Conservation (phyloP, 768 basidiomycete genomes). For the Leccinellum rugosiceps region DNA sequence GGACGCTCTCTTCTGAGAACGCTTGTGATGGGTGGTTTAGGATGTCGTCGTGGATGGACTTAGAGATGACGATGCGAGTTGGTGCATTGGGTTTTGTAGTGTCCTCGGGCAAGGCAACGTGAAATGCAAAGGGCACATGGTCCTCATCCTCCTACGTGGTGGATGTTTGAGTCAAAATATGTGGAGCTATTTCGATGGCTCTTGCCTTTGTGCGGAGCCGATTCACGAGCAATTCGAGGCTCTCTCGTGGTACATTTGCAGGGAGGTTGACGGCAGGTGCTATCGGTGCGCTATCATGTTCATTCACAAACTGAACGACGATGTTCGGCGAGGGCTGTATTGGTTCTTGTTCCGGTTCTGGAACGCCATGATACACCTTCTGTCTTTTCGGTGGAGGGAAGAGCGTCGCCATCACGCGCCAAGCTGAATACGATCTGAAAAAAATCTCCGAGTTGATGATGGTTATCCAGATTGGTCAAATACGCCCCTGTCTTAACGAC, state of each 20-base stretch:
- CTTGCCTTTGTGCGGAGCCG: constrained; percentile 73
- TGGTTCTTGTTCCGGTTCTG: constrained; percentile 56
- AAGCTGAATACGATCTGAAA: background rate
- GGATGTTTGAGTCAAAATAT: background rate
- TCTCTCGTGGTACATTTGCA: constrained; percentile 81
- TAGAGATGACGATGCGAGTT: constrained; percentile 78
- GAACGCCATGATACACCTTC: constrained; percentile 76
- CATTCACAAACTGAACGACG: constrained; percentile 90
- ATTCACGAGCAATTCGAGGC: constrained; percentile 86
- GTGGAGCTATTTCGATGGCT: background rate
- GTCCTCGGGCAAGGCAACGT: constrained; percentile 68
- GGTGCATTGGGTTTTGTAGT: constrained; percentile 49
- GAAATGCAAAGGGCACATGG: constrained; percentile 90
- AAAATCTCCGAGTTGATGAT: background rate
- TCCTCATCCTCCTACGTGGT: constrained; percentile 57
- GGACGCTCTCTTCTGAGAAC: constrained; percentile 83
- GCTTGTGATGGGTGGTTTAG: constrained; percentile 66
- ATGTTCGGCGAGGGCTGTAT: constrained; percentile 57
- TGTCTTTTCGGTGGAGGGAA: constrained; percentile 88
- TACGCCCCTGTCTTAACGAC: background rate
- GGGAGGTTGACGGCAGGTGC: constrained; percentile 90
- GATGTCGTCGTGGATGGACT: constrained; percentile 80
- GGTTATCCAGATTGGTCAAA: background rate
- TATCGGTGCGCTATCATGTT: constrained; percentile 76
- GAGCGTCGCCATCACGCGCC: constrained; percentile 65